These are phyloP conservation scores for Botrytis cinerea DNA, from an alignment of 2,329 filamentous ascomycete species.

Conservation along the genomic window DNA sequence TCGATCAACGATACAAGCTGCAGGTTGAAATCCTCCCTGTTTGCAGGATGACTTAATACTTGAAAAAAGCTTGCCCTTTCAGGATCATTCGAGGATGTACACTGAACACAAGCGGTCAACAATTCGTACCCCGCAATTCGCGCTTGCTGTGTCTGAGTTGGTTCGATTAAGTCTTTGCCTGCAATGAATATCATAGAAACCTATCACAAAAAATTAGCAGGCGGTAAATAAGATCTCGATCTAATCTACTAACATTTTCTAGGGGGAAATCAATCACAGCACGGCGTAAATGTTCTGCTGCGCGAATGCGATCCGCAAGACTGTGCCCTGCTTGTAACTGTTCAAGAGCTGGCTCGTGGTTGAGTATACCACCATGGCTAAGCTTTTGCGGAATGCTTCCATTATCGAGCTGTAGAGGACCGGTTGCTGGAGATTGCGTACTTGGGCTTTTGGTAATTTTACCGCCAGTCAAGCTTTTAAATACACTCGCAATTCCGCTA, in stretches of 20 bases:
- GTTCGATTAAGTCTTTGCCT: constrained; percentile 64
- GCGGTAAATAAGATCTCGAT: not conserved
- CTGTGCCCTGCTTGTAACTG: constrained; percentile 54
- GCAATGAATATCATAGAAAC: constrained; percentile 60
- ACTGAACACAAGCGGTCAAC: constrained; percentile 64
- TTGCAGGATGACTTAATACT: constrained; percentile 57
- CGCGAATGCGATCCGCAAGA: constrained; percentile 56
- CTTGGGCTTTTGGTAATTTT: constrained; percentile 54
- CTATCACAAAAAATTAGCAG: constrained; percentile 26
- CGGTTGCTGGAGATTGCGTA: constrained; percentile 44
- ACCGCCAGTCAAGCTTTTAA: constrained; percentile 59
- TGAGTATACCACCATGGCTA: constrained; percentile 49
- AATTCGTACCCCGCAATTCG: constrained; percentile 66
- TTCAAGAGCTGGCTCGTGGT: constrained; percentile 57
- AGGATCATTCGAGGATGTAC: constrained; percentile 62
- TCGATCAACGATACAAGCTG: constrained; percentile 65
- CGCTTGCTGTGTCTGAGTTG: constrained; percentile 53
- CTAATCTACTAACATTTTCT: constrained; percentile 36
- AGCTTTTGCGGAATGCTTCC: constrained; percentile 44
- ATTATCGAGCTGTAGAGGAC: constrained; percentile 48
- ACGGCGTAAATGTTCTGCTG: constrained; percentile 58
- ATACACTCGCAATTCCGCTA: constrained; percentile 62
- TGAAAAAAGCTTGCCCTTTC: constrained; percentile 68
- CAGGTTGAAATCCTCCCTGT: constrained; percentile 64
- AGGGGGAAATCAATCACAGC: constrained; percentile 61